phyloP scores from a whole-genome alignment of 306 rosid genomes.

The Medicago ruthenica region DNA sequence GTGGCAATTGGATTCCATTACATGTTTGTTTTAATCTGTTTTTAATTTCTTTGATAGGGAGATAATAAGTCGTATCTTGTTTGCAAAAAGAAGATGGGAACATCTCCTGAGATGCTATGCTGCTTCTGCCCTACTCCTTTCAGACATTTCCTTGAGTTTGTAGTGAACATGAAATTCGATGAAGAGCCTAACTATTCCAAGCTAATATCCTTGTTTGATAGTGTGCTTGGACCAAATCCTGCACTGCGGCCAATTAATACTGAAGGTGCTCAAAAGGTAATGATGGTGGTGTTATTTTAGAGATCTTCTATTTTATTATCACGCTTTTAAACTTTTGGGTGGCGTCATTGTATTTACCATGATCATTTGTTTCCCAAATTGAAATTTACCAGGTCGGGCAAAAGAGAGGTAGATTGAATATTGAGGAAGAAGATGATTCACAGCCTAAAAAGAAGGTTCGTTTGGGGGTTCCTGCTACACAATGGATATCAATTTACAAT shows the following conservation, averaged over 20 bases:
- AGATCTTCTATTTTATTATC: slow-evolving; percentile 44
- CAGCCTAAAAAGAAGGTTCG: slow-evolving; percentile 94
- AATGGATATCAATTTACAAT: slow-evolving; percentile 96
- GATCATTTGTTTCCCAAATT: not conserved
- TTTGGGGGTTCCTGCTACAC: slow-evolving; percentile 93
- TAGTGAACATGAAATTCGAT: slow-evolving; percentile 95
- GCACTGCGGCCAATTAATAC: slow-evolving; percentile 87
- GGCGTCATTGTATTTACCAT: slow-evolving; percentile 6
- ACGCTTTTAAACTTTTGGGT: slow-evolving; percentile 22
- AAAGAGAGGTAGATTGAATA: slow-evolving; percentile 85
- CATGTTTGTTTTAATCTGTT: slow-evolving; percentile 14
- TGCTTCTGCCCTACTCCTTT: slow-evolving; percentile 92
- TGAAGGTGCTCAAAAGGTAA: slow-evolving; percentile 97
- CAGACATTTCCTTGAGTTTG: slow-evolving; percentile 86
- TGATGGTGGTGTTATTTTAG: not conserved
- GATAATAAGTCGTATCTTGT: slow-evolving; percentile 95
- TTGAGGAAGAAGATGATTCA: slow-evolving; percentile 89
- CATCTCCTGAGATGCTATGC: slow-evolving; percentile 96
- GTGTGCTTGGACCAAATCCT: slow-evolving; percentile 88
- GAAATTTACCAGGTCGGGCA: slow-evolving; percentile 84
- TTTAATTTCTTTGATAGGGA: slow-evolving; percentile 55
- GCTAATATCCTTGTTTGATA: slow-evolving; percentile 83
- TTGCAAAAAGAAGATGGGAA: slow-evolving; percentile 96
- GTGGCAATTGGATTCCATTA: slow-evolving; percentile 18
- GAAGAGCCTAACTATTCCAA: slow-evolving; percentile 94